Percentiles rank a stretch among this genome's conserved stretches.
phyloP scores from a whole-genome alignment of 164 flowering plant genomes.

The Stephania yunnanensis region DNA sequence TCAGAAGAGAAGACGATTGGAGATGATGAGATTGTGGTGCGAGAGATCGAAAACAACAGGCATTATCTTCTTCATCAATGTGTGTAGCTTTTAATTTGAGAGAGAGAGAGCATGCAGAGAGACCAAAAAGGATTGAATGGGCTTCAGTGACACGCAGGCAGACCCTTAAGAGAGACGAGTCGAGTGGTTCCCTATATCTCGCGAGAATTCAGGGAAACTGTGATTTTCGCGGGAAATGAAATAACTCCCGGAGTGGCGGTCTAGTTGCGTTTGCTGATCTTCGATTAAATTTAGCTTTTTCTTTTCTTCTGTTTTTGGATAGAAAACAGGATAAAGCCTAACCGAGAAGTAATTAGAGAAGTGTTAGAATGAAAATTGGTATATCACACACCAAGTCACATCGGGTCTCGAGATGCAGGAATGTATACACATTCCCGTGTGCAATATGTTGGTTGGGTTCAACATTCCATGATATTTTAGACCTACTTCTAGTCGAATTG shows the following conservation, averaged over 20 bases:
- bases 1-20: background rate
- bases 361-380: too few species aligned
- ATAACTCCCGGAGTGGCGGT: too few species aligned
- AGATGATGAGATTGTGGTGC: background rate
- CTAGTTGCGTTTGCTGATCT: background rate
- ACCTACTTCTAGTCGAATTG: too few species aligned
- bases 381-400: too few species aligned
- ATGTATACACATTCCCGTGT: too few species aligned
- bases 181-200: constrained; percentile 4
- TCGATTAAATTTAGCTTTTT: background rate
- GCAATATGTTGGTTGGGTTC: too few species aligned
- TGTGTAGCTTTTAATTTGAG: background rate
- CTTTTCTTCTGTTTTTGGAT: too few species aligned
- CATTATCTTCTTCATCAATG: background rate
- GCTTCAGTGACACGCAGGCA: background rate
- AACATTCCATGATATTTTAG: too few species aligned
- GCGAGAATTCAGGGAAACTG: background rate
- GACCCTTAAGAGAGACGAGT: background rate
- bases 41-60: background rate
- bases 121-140: background rate
- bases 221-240: too few species aligned
- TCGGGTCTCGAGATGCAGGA: too few species aligned
- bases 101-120: constrained; percentile 1
- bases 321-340: too few species aligned
- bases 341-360: too few species aligned